These are phyloP conservation scores for Mycena epipterygia DNA, from an alignment of 768 basidiomycete genomes.

Conservation along the genomic window DNA sequence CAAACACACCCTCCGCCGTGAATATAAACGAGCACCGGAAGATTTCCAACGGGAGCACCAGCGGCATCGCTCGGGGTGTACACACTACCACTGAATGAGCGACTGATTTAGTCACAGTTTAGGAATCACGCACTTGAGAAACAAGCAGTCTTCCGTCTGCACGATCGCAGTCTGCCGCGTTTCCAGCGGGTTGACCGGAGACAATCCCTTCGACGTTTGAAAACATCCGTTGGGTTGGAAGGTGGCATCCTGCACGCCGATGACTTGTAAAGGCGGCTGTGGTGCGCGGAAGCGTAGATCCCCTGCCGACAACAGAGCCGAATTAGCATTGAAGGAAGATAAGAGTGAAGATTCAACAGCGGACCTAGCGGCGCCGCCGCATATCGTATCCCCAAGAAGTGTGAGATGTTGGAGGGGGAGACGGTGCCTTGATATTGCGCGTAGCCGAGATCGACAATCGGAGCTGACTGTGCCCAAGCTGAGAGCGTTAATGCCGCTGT, in stretches of 20 bases:
- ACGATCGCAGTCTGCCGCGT: background rate
- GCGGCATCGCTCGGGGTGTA: constrained; percentile 48
- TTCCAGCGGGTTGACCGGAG: constrained; percentile 17
- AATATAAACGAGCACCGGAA: constrained; percentile 60
- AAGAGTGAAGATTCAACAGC: constrained; percentile 11
- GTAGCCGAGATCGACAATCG: constrained; percentile 59
- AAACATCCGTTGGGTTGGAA: constrained; percentile 15
- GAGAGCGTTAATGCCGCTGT: background rate
- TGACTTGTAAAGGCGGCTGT: constrained; percentile 16
- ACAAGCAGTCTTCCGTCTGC: constrained; percentile 49
- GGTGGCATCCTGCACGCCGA: constrained; percentile 13
- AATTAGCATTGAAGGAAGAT: too few relatives aligned
- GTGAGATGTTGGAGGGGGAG: constrained; percentile 49
- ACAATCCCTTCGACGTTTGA: background rate
- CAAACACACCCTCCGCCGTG: constrained; percentile 42
- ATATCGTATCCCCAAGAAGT: constrained; percentile 62
- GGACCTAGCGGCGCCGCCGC: constrained; percentile 63
- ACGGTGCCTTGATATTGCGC: constrained; percentile 58
- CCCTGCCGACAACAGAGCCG: constrained; percentile 31
- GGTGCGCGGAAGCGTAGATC: constrained; percentile 38
- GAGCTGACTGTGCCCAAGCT: constrained; percentile 4
- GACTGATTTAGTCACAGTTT: background rate
- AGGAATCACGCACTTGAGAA: constrained; percentile 41
- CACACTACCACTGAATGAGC: constrained; percentile 45
- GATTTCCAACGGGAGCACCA: constrained; percentile 32